phyloP scores from a whole-genome alignment of 345 rosid species.

The Murraya koenigii region DNA sequence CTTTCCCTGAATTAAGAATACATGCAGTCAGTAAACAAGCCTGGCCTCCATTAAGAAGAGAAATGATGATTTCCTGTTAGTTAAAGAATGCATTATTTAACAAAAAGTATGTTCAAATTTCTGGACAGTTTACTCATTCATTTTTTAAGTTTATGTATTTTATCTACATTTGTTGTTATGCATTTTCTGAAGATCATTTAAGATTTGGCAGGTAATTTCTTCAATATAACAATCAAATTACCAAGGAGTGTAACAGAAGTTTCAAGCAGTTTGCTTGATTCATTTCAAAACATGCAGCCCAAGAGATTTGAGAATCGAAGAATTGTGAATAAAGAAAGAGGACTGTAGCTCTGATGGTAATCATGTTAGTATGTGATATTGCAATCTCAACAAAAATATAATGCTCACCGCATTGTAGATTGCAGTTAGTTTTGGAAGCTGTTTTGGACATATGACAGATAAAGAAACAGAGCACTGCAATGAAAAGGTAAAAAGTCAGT shows the following conservation, averaged over 20 bases:
- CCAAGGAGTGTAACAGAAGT: background rate
- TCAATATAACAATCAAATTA: background rate
- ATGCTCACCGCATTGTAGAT: slow-evolving; percentile 81
- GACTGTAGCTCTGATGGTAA: background rate
- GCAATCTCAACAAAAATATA: background rate
- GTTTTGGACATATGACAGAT: slow-evolving; percentile 87
- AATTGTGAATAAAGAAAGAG: background rate
- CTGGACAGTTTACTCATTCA: background rate
- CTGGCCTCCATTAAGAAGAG: slow-evolving; percentile 3
- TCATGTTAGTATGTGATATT: background rate
- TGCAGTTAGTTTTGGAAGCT: slow-evolving; percentile 76
- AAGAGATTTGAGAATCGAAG: background rate
- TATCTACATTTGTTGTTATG: background rate
- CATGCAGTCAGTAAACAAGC: slow-evolving; percentile 25
- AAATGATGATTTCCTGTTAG: slow-evolving; percentile 2
- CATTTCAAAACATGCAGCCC: background rate
- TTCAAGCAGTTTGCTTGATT: background rate
- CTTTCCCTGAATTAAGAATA: slow-evolving; percentile 64
- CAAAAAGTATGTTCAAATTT: slow-evolving; percentile 1
- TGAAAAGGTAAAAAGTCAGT: slow-evolving; percentile 27
- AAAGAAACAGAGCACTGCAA: slow-evolving; percentile 80
- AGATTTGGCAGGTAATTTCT: background rate
- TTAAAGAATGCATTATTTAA: background rate
- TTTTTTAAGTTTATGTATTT: background rate
- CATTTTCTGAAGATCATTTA: background rate